phyloP scores from a whole-genome alignment of 2,329 filamentous ascomycete species.

The Botryotinia convoluta region DNA sequence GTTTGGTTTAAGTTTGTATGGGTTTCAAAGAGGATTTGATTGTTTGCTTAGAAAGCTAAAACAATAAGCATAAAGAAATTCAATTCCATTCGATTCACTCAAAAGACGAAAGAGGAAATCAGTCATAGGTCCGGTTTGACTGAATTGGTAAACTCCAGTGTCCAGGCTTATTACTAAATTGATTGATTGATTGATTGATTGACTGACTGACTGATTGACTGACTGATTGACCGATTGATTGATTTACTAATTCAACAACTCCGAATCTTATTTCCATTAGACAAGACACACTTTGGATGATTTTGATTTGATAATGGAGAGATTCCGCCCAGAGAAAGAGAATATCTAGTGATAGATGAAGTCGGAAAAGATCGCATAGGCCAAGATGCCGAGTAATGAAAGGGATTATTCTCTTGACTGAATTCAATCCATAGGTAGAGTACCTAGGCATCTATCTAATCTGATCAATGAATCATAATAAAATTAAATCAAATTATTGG shows the following conservation, averaged over 20 bases:
- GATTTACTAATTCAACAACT: background rate
- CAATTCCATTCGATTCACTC: background rate
- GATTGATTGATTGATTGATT: no score
- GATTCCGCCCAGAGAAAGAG: background rate
- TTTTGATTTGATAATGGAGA: no score
- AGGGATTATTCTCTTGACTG: no score
- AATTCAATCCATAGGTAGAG: no score
- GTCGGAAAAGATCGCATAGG: background rate
- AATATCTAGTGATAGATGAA: background rate
- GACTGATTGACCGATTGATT: background rate
- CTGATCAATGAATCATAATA: background rate
- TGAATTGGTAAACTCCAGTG: background rate
- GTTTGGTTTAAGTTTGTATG: background rate
- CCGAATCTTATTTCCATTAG: conserved; percentile 13
- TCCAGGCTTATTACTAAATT: background rate
- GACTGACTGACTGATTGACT: background rate
- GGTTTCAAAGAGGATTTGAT: background rate
- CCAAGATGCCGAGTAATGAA: conserved; percentile 5
- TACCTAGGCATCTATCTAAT: background rate
- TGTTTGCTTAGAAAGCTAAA: background rate
- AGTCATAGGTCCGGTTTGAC: background rate
- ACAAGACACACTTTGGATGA: background rate
- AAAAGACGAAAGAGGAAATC: background rate
- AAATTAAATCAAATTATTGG: background rate
- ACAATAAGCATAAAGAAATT: background rate